Conservation (phyloP, 306 rosid genomes). For the Prunus mongolica region DNA sequence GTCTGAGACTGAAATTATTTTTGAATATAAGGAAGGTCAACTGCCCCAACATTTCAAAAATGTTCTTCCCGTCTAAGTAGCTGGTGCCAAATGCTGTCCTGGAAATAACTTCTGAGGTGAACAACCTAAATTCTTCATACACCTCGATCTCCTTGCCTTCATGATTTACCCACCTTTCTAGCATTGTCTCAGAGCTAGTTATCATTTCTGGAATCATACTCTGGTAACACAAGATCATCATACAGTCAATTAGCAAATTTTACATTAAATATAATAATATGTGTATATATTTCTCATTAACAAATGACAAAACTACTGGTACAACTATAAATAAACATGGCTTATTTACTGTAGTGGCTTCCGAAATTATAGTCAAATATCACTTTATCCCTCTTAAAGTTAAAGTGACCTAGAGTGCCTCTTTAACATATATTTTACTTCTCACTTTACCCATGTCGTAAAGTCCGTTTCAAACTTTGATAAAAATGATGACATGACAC, state of each 20-base stretch:
- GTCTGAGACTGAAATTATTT: not conserved
- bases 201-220: not conserved
- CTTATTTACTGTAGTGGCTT: no score
- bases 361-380: no score
- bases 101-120: conserved; percentile 12
- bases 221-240: not conserved
- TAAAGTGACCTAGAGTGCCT: no score
- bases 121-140: not conserved
- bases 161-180: not conserved
- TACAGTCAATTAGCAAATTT: not conserved
- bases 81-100: conserved; percentile 3
- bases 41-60: not conserved
- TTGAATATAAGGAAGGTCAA: not conserved
- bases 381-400: no score
- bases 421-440: no score
- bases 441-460: no score
- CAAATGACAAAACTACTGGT: no score
- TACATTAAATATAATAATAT: not conserved
- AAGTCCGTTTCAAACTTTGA: no score
- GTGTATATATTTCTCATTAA: no score
- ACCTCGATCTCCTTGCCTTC: conserved; percentile 2
- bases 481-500: no score
- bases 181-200: not conserved
- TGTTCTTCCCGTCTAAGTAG: not conserved
- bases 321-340: no score